Evolutionary conservation across 1,284 basidiomycete genomes (phyloP).

Genomic region (Rhizopogon parksii): DNA sequence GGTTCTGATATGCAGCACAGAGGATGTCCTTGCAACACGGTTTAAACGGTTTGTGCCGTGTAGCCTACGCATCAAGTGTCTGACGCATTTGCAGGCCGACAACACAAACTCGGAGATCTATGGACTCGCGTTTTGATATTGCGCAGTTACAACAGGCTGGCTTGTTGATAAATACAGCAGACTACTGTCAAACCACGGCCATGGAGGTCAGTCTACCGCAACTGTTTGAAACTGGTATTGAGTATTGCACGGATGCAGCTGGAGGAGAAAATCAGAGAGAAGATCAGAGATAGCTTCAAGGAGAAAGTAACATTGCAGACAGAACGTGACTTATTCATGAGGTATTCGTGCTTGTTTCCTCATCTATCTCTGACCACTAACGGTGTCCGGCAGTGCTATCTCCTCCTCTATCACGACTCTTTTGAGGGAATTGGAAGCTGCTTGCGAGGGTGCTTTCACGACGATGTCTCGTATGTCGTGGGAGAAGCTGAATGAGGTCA

Average conservation of each 20-base stretch:
- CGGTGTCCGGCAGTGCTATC: constrained; percentile 51
- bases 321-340: constrained; percentile 85
- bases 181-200: constrained; percentile 93
- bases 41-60: constrained; percentile 51
- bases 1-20: constrained; percentile 31
- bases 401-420: constrained; percentile 75
- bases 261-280: constrained; percentile 85
- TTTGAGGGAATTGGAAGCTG: constrained; percentile 75
- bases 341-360: constrained; percentile 37
- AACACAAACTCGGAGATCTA: constrained; percentile 53
- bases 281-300: constrained; percentile 69
- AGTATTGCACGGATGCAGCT: constrained; percentile 43
- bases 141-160: constrained; percentile 76
- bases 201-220: constrained; percentile 50
- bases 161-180: constrained; percentile 91
- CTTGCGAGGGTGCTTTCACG: constrained; percentile 70
- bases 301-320: constrained; percentile 77
- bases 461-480: constrained; percentile 74
- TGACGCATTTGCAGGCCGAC: constrained; percentile 27
- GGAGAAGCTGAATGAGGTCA: constrained; percentile 75
- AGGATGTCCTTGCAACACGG: constrained; percentile 75
- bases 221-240: background rate
- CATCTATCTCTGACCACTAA: constrained; percentile 8
- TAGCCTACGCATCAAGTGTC: background rate
- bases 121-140: constrained; percentile 70